Evolutionary conservation across 768 basidiomycete species (phyloP).

Genomic region (Russula sp.): DNA sequence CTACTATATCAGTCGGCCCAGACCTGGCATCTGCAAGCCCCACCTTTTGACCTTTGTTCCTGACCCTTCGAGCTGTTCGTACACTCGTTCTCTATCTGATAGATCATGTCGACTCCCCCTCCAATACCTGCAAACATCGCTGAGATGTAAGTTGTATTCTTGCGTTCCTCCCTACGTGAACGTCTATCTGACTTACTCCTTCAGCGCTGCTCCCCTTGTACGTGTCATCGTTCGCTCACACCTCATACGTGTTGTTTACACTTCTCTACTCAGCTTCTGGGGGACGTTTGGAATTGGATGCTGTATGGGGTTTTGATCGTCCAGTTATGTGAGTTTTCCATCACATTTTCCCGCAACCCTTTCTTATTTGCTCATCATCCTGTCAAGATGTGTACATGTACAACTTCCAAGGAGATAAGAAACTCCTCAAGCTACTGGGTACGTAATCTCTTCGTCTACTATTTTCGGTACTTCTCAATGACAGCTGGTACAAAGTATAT

Average conservation of each 20-base stretch:
- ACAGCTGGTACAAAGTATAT: slow-evolving; percentile 4
- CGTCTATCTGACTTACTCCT: neutral
- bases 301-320: slow-evolving; percentile 12
- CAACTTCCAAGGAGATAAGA: slow-evolving; percentile 8
- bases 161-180: neutral
- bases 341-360: neutral
- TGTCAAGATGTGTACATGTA: slow-evolving; percentile 11
- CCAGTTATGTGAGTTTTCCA: neutral
- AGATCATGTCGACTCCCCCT: neutral
- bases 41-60: too few species aligned
- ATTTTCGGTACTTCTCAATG: neutral
- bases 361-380: neutral
- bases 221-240: neutral
- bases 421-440: neutral
- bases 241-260: neutral
- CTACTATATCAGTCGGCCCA: too few species aligned
- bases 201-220: slow-evolving; percentile 1
- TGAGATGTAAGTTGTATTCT: neutral
- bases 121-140: neutral
- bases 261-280: neutral
- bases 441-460: neutral
- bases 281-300: slow-evolving; percentile 8
- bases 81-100: too few species aligned
- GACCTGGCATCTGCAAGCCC: too few species aligned
- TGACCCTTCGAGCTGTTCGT: too few species aligned